Base-by-base conservation (phyloP, 1,139 yeast genomes). In the Debaryomyces udenii region DNA sequence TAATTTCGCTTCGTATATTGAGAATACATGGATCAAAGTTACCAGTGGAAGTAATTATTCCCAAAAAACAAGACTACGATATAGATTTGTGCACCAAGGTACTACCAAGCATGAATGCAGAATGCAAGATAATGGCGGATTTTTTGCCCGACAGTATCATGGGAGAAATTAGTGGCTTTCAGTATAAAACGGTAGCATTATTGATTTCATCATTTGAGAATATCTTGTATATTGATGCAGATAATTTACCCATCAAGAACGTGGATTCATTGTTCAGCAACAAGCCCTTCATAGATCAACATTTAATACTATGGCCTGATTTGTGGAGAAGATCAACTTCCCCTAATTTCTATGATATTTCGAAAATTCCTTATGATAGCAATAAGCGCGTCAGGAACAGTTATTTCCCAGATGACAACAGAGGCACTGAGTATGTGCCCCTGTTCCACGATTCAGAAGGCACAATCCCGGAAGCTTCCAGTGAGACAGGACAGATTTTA, bases 401-500 rank as follows among this genome's bases (percentile, higher is more conserved):
- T 27, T 67, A 64, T 39, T 52, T 59, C 26, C 41, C 44, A 11
- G 59, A 53, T n/a, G 71, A 66, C 40, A 39, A 43, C 14, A 48
- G 68, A 42, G 66, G 67, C n/a, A 32, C 37, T 7, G 26, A 43
- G 3, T 20, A 38, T 4, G 49, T 50, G 27, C 35, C 52, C 1
- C 38, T 45, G 9, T 63, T 37, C 37, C 85, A 81, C 54, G 86
- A 81, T 54, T 59, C 77, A 29, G 66, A 68, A 42, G 83, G 83
- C 27, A 57, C 85, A 0, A 64, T 81, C 11, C 81, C 85, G 2
- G 85, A 81, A 49, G 75, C 82, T 37, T 68, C 83, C 13, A 69
- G 81, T 22, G 86, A 81, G 58, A 76, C 84, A 6, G 86, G 86
- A 20, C 81, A 79, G 51, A 43, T 81, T 37, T 53, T 81, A 28